phyloP scores from a whole-genome alignment of 495 filamentous ascomycete genomes.

The Hypoxylon fragiforme region DNA sequence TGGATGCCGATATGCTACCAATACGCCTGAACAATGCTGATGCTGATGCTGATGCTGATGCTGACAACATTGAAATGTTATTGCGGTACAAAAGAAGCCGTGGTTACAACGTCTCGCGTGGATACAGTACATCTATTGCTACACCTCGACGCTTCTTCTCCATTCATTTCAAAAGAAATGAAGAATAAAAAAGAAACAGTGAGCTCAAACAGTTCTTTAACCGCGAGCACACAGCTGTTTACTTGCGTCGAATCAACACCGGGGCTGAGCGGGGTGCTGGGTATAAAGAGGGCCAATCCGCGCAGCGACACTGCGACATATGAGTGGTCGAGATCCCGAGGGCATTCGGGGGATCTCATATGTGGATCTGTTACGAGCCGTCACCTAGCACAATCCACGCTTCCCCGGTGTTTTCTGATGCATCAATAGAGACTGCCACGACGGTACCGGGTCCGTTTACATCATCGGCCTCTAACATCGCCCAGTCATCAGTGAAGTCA shows the following conservation, averaged over 20 bases:
- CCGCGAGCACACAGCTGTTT: conserved; percentile 27
- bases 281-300: conserved; percentile 43
- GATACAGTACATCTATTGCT: neutral
- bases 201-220: conserved; percentile 27
- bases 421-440: neutral
- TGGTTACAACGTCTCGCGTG: conserved; percentile 13
- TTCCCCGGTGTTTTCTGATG: conserved; percentile 23
- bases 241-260: conserved; percentile 10
- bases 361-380: conserved; percentile 55
- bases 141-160: neutral
- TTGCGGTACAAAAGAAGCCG: neutral
- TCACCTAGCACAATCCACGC: conserved; percentile 49
- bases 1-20: conserved; percentile 19
- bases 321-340: conserved; percentile 37
- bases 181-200: too few relatives aligned
- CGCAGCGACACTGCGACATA: conserved; percentile 29
- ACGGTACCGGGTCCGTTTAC: conserved; percentile 6
- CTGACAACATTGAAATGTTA: neutral
- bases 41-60: neutral
- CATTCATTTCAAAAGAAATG: too few relatives aligned
- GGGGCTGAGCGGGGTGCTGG: conserved; percentile 21
- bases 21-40: conserved; percentile 26
- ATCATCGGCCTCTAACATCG: conserved; percentile 8
- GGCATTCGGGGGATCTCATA: conserved; percentile 41
- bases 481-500: conserved; percentile 12